A percentile compares a stretch with the other conserved stretches of the same genome.
Evolutionary conservation across 805 yeast genomes (phyloP).

Genomic region (Metschnikowia lunata): DNA sequence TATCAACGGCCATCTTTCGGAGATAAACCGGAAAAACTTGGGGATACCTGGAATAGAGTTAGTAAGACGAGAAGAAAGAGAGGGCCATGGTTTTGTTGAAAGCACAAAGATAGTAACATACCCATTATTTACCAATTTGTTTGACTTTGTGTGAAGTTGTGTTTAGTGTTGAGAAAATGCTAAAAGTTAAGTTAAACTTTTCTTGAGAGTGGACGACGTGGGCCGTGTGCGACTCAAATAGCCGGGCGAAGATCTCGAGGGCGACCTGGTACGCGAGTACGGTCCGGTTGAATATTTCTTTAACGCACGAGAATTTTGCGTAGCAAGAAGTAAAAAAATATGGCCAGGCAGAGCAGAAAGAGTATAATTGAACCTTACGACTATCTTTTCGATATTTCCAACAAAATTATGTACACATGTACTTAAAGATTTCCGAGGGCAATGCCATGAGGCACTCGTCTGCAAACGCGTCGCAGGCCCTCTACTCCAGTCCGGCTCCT

Average conservation of each 20-base stretch:
- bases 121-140: constrained; percentile 1
- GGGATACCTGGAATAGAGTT: constrained; percentile 69
- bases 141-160: neutral
- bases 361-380: too few species aligned
- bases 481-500: too few species aligned
- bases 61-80: neutral
- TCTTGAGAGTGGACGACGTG: constrained; percentile 7
- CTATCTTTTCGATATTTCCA: too few species aligned
- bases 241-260: neutral
- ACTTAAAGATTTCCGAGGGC: too few species aligned
- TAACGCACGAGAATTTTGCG: too few species aligned
- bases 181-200: neutral
- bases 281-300: too few species aligned
- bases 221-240: constrained; percentile 12
- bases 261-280: neutral
- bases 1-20: constrained; percentile 98
- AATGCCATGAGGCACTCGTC: too few species aligned
- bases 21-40: constrained; percentile 91
- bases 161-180: neutral
- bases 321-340: too few species aligned
- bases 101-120: neutral
- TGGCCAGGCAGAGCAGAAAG: too few species aligned
- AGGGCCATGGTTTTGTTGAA: neutral
- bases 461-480: too few species aligned
- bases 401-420: too few species aligned